phyloP scores from a whole-genome alignment of 2,329 filamentous ascomycete species.

The Lasiodiplodia citricola region DNA sequence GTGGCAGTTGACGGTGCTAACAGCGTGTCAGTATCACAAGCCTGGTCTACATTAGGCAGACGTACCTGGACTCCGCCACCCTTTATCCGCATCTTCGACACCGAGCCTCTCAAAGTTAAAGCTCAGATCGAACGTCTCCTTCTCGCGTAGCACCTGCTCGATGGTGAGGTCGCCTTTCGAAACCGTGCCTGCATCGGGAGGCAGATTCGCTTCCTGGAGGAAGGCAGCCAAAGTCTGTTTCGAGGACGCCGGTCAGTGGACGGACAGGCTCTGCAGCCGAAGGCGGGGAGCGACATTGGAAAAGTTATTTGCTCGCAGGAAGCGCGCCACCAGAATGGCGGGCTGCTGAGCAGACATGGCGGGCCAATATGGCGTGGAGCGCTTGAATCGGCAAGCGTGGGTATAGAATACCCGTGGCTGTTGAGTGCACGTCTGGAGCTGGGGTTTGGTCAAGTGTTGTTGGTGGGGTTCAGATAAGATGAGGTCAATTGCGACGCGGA shows the following conservation, averaged over 20 bases:
- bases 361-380: neutral
- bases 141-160: conserved; percentile 66
- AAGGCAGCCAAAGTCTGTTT: conserved; percentile 63
- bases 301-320: conserved; percentile 47
- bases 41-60: neutral
- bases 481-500: neutral
- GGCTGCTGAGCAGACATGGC: conserved; percentile 39
- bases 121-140: conserved; percentile 62
- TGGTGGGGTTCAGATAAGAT: neutral
- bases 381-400: neutral
- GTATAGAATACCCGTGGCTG: neutral
- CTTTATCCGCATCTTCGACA: conserved; percentile 46
- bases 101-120: conserved; percentile 62
- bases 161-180: conserved; percentile 58
- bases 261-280: neutral
- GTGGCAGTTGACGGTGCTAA: conserved; percentile 54
- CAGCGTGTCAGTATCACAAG: conserved; percentile 20
- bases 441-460: neutral
- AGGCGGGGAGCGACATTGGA: conserved; percentile 39
- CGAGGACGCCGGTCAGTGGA: conserved; percentile 14
- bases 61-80: conserved; percentile 57
- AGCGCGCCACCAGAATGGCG: conserved; percentile 49
- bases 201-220: conserved; percentile 60
- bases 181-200: conserved; percentile 53
- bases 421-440: neutral